Evolutionary conservation across 495 filamentous ascomycete genomes (phyloP).

Genomic region (Daldinia concentrica): DNA sequence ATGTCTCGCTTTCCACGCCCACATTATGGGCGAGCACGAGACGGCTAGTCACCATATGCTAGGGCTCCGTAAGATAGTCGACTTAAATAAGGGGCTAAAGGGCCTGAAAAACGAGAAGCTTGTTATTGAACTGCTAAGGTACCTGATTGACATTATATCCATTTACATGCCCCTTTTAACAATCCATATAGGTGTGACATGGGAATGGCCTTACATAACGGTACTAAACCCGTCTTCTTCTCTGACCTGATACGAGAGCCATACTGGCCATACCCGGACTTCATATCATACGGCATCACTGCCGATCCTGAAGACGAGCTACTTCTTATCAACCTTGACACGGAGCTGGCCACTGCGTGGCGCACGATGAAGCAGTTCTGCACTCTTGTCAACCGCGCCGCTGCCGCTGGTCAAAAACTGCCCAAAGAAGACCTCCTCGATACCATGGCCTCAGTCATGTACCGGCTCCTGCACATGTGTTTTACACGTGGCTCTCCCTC

Average conservation of each 20-base stretch:
- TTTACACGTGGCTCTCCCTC: slow-evolving; percentile 33
- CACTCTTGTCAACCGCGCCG: slow-evolving; percentile 49
- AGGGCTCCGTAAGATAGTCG: slow-evolving; percentile 51
- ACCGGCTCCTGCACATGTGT: slow-evolving; percentile 50
- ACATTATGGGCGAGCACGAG: slow-evolving; percentile 42
- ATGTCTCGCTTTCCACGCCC: slow-evolving; percentile 45
- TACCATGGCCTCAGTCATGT: slow-evolving; percentile 54
- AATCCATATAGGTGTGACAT: slow-evolving; percentile 44
- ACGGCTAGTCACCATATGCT: slow-evolving; percentile 50
- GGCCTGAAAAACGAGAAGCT: slow-evolving; percentile 44
- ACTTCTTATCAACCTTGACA: slow-evolving; percentile 19
- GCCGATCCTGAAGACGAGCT: background rate
- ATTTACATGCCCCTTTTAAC: background rate
- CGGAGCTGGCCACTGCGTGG: slow-evolving; percentile 46
- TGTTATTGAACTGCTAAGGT: slow-evolving; percentile 47
- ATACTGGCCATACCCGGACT: slow-evolving; percentile 32
- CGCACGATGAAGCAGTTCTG: slow-evolving; percentile 50
- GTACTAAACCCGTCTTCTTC: slow-evolving; percentile 48
- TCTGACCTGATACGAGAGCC: slow-evolving; percentile 40
- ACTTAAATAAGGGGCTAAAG: slow-evolving; percentile 49
- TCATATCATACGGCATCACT: background rate
- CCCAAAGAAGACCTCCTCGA: slow-evolving; percentile 45
- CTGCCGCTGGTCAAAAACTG: slow-evolving; percentile 35
- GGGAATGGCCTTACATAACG: slow-evolving; percentile 45
- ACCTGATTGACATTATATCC: background rate